Evolutionary conservation across 2,329 filamentous ascomycete genomes (phyloP), one percentile per base, ranked within the genome.

Genomic region (Diaporthe batatas): DNA sequence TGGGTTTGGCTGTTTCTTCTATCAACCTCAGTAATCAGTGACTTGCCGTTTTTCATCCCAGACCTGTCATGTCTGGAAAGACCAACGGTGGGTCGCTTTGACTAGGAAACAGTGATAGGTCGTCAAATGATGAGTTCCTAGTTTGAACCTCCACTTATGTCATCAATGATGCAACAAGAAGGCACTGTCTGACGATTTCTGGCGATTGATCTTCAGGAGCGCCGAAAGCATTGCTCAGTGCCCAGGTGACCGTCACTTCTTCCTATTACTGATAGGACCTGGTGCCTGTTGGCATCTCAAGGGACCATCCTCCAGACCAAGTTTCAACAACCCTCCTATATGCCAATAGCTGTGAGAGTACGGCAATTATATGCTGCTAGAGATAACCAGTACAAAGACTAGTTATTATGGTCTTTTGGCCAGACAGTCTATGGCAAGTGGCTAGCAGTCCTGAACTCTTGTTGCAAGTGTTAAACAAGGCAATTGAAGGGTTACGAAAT

Each of bases 281-380:
- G 23, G 29, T 44, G 21, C 4, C 57, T 62, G 4, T 6, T 6
- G 23, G 21, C 14, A 29, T 16, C 2, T 23, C 8, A 21, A 59
- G 8, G 34, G 29, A 6, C 3, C 7, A 11, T 29, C 29, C 29
- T 29, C 14, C 18, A 4, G 7, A 21, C 23, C 23, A 25, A 3
- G 21, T 36, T 44, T 62, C 57, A 62, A 62, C 57, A 62, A 23
- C 57, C 36, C 57, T 62, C 16, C 8, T 62, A 7, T 12, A 18
- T 62, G n/a, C 23, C 7, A 16, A 44, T 62, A 39, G 36, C 5
- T 29, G 29, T 29, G 29, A 29, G 2, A 5, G 29, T 29, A 29
- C 29, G 29, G 29, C 29, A 29, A 2, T 29, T 3, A 5, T 29
- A 29, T 29, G 5, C 29, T 29, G 29, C 29, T 5, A 29, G 29